phyloP scores from a whole-genome alignment of 225 moss, liverwort and hornwort genomes.

The Antitrichia curtipendula region DNA sequence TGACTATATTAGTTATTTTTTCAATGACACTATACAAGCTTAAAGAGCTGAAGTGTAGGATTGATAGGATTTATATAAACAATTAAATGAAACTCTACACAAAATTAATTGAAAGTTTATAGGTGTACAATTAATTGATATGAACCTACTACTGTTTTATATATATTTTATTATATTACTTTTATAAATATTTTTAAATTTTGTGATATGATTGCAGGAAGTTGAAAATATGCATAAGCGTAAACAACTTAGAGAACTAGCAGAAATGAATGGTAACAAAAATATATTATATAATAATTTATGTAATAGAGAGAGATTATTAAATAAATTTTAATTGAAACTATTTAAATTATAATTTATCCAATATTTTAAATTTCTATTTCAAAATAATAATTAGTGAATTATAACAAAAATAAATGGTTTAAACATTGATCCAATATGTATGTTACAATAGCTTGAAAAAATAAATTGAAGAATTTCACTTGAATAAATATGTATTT shows the following conservation, averaged over 20 bases:
- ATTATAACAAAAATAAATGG: too few species aligned
- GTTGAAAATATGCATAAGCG: conserved; percentile 70
- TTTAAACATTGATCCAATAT: neutral
- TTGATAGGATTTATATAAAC: too few species aligned
- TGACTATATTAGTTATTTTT: neutral
- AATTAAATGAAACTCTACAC: too few species aligned
- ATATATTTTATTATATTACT: neutral
- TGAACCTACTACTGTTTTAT: neutral
- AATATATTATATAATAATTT: too few species aligned
- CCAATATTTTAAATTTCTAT: too few species aligned
- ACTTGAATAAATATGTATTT: neutral
- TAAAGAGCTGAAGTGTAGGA: too few species aligned
- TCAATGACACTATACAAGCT: neutral
- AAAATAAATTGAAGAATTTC: too few species aligned
- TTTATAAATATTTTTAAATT: neutral
- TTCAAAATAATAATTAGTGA: neutral
- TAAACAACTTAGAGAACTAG: conserved; percentile 76
- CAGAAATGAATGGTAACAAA: conserved; percentile 71
- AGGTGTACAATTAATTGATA: neutral
- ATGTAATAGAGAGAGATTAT: neutral
- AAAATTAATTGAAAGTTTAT: neutral
- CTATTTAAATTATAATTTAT: neutral
- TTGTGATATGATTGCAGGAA: conserved; percentile 23
- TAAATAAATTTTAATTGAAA: neutral
- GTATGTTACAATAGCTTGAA: neutral